phyloP scores from a whole-genome alignment of 169 alveolate species.

The Plasmodium chabaudi region DNA sequence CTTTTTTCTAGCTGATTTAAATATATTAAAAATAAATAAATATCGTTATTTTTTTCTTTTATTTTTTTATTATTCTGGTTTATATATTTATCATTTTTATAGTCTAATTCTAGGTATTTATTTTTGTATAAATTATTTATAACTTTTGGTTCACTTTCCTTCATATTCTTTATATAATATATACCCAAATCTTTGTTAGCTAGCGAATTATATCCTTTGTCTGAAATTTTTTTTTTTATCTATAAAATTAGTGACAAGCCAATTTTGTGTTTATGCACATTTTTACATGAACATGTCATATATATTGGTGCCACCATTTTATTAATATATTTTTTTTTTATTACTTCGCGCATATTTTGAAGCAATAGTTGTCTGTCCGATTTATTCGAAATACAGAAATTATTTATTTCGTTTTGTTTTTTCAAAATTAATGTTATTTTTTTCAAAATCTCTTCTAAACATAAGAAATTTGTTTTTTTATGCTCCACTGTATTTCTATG shows the following conservation, averaged over 20 bases:
- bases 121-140: conserved; percentile 5
- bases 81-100: conserved; percentile 22
- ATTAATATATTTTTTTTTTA: background rate
- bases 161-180: conserved; percentile 1
- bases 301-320: background rate
- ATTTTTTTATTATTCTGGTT: background rate
- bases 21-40: conserved; percentile 20
- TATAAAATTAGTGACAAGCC: no score
- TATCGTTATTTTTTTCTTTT: conserved; percentile 4
- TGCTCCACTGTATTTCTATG: conserved; percentile 48
- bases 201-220: conserved; percentile 52
- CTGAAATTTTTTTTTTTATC: conserved; percentile 57
- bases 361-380: conserved; percentile 36
- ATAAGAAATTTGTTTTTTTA: conserved; percentile 40
- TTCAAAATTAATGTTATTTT: conserved; percentile 28
- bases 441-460: conserved; percentile 62
- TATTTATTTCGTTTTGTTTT: conserved; percentile 26
- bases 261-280: no score
- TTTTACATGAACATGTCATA: no score
- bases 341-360: conserved; percentile 26
- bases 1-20: conserved; percentile 44
- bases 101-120: background rate
- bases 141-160: background rate
- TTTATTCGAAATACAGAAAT: conserved; percentile 7
- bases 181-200: conserved; percentile 25